A percentile compares a stretch with the other conserved stretches of the same genome.
Evolutionary conservation across 768 basidiomycete genomes (phyloP).

Genomic region (Suillus discolor): DNA sequence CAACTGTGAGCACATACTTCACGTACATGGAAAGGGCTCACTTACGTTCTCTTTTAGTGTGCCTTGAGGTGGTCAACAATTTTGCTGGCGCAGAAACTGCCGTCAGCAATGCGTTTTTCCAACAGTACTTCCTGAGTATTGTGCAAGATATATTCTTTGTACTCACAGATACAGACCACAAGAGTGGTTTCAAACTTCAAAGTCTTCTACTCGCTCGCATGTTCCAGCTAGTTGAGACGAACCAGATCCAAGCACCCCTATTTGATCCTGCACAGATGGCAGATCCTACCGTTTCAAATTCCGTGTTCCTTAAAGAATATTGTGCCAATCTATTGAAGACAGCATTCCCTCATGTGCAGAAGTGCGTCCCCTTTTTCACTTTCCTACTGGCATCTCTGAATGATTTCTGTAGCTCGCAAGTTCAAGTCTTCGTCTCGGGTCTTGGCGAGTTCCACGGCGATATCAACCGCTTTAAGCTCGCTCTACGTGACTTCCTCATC

Average conservation of each 20-base stretch:
- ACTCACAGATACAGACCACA: conserved; percentile 96
- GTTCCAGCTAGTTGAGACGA: conserved; percentile 89
- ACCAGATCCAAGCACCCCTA: conserved; percentile 78
- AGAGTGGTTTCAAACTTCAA: conserved; percentile 97
- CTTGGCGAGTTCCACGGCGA: conserved; percentile 76
- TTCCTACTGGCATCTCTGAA: conserved; percentile 13
- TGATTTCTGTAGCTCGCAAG: conserved; percentile 55
- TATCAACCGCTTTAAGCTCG: conserved; percentile 89
- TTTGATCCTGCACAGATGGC: conserved; percentile 77
- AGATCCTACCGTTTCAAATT: conserved; percentile 75
- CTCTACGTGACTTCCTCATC: conserved; percentile 95
- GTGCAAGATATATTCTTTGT: conserved; percentile 97
- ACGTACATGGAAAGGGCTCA: conserved; percentile 5
- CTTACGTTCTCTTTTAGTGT: conserved; percentile 53
- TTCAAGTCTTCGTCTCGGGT: conserved; percentile 66
- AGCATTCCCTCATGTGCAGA: conserved; percentile 92
- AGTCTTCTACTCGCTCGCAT: conserved; percentile 89
- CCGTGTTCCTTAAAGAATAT: conserved; percentile 81
- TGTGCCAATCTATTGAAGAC: conserved; percentile 81
- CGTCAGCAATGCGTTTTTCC: conserved; percentile 93
- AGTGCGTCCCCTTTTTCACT: conserved; percentile 46
- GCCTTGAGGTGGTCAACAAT: conserved; percentile 93
- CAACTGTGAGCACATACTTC: conserved; percentile 50
- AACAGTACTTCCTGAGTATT: conserved; percentile 91
- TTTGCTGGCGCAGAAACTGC: conserved; percentile 79